phyloP scores from a whole-genome alignment of 208 protist species.

The Tritrichomonas foetus region DNA sequence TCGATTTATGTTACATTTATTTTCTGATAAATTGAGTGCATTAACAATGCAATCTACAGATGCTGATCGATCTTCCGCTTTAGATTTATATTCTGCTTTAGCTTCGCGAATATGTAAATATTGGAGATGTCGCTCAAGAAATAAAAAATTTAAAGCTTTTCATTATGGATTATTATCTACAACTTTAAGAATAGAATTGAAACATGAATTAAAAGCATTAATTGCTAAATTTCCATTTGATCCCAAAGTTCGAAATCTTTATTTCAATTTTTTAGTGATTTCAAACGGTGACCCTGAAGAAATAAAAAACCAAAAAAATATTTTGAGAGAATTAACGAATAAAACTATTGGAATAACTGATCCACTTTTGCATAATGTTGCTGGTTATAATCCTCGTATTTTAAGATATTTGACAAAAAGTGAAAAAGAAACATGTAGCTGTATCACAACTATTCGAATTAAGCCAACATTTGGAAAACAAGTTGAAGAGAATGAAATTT shows the following conservation, averaged over 20 bases:
- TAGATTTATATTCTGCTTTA: background rate
- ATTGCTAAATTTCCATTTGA: background rate
- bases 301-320: slow-evolving; percentile 21
- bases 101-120: background rate
- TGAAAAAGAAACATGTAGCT: background rate
- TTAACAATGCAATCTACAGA: background rate
- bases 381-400: background rate
- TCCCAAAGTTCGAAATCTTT: background rate
- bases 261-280: background rate
- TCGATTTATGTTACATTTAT: background rate
- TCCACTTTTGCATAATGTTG: background rate
- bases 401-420: background rate
- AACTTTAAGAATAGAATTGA: background rate
- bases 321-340: background rate
- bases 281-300: background rate
- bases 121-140: background rate
- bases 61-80: background rate
- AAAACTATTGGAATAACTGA: background rate
- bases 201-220: background rate
- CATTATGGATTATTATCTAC: background rate
- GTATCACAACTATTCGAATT: background rate
- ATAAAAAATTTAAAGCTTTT: background rate
- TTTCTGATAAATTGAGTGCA: background rate
- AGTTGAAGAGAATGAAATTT: background rate
- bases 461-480: background rate